These are phyloP conservation scores for Auricularia heimuer DNA, from an alignment of 768 basidiomycete species.

Conservation along the genomic window DNA sequence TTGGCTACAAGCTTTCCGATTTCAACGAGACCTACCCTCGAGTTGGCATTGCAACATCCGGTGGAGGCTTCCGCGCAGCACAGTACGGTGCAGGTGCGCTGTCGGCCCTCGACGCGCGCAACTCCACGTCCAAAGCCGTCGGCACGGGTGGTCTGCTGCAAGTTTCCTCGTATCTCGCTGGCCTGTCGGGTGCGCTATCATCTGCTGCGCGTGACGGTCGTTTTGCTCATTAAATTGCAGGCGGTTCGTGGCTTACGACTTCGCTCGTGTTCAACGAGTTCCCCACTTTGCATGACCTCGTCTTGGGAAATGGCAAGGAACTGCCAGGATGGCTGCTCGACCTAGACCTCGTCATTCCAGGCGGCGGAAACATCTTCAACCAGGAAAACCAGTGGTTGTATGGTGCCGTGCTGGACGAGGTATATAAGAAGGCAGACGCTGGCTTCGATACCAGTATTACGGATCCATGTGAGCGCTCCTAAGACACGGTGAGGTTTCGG, in stretches of 20 bases:
- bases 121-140: constrained; percentile 41
- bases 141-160: constrained; percentile 64
- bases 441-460: constrained; percentile 54
- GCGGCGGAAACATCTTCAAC: constrained; percentile 37
- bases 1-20: constrained; percentile 42
- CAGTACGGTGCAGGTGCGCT: constrained; percentile 54
- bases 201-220: not conserved
- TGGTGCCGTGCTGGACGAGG: constrained; percentile 43
- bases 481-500: too few species aligned
- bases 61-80: constrained; percentile 61
- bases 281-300: constrained; percentile 45
- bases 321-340: constrained; percentile 49
- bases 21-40: constrained; percentile 37
- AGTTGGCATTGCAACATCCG: constrained; percentile 57
- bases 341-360: constrained; percentile 44
- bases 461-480: constrained; percentile 37
- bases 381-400: constrained; percentile 41
- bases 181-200: constrained; percentile 44
- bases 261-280: constrained; percentile 59
- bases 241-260: constrained; percentile 58
- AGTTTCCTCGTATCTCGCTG: constrained; percentile 58
- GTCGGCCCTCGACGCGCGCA: constrained; percentile 51
- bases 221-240: constrained; percentile 19
- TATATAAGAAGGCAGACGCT: constrained; percentile 43
- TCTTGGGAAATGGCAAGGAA: constrained; percentile 40